Evolutionary conservation across 1,284 basidiomycete genomes (phyloP).

Genomic region (Phellopilus nigrolimitatus): DNA sequence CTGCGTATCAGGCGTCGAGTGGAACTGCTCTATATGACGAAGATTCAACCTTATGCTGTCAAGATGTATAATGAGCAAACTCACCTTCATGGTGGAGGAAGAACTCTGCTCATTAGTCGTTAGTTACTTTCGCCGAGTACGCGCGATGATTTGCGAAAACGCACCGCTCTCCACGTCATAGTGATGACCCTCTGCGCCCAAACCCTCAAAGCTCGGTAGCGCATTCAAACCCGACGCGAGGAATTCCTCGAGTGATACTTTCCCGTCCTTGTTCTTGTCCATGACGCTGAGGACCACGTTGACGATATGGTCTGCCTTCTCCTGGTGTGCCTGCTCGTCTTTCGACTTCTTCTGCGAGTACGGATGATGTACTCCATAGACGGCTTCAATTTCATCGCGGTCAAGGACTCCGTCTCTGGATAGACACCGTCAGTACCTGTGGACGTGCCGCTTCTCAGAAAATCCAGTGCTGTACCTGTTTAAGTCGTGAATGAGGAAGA

Average conservation of each 20-base stretch:
- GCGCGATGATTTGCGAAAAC: conserved; percentile 26
- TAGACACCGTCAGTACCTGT: conserved; percentile 5
- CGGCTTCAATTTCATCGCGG: conserved; percentile 79
- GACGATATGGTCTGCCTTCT: conserved; percentile 83
- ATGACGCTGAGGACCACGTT: conserved; percentile 68
- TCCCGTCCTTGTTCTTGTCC: conserved; percentile 78
- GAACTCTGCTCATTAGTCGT: conserved; percentile 50
- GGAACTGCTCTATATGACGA: conserved; percentile 66
- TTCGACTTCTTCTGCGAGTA: conserved; percentile 85
- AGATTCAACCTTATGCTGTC: background rate
- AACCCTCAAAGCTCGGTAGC: conserved; percentile 81
- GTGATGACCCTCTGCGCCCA: conserved; percentile 91
- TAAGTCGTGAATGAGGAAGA: conserved; percentile 90
- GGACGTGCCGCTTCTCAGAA: background rate
- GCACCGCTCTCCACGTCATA: conserved; percentile 85
- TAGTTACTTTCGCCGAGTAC: conserved; percentile 7
- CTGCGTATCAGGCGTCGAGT: conserved; percentile 95
- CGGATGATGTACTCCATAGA: conserved; percentile 95
- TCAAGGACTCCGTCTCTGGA: conserved; percentile 70
- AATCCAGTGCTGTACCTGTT: conserved; percentile 51
- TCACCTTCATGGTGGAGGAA: conserved; percentile 91
- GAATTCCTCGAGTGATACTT: conserved; percentile 79
- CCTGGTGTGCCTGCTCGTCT: conserved; percentile 77
- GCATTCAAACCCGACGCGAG: conserved; percentile 71
- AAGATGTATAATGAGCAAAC: conserved; percentile 20